A percentile compares a stretch with the other conserved stretches of the same genome.
phyloP scores from a whole-genome alignment of 2,329 filamentous ascomycete genomes.

The Calonectria hongkongensis region DNA sequence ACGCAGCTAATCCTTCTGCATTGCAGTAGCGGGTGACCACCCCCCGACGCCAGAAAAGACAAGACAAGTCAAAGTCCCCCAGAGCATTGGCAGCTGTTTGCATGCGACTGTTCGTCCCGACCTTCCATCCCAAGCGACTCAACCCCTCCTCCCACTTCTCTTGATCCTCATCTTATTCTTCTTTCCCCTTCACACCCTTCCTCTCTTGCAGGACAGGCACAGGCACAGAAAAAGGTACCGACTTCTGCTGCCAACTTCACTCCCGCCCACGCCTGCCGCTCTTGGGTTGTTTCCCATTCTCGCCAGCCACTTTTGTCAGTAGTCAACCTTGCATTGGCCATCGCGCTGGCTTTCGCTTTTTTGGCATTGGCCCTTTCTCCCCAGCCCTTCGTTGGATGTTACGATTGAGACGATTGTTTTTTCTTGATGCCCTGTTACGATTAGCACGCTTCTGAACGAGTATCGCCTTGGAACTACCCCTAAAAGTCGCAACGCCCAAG shows the following conservation, averaged over 20 bases:
- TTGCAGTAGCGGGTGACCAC: slow-evolving; percentile 56
- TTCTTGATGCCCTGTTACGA: slow-evolving; percentile 57
- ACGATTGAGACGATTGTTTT: slow-evolving; percentile 52
- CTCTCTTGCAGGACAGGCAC: slow-evolving; percentile 26
- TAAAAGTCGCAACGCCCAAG: slow-evolving; percentile 17
- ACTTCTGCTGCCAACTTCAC: slow-evolving; percentile 29
- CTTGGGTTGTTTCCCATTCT: slow-evolving; percentile 20
- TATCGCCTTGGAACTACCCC: slow-evolving; percentile 36
- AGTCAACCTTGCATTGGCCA: slow-evolving; percentile 11
- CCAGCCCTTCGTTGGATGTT: slow-evolving; percentile 42
- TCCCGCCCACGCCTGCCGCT: slow-evolving; percentile 22
- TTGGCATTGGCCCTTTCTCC: slow-evolving; percentile 24
- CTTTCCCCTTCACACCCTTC: slow-evolving; percentile 21
- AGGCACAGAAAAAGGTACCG: slow-evolving; percentile 20
- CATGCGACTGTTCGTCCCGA: slow-evolving; percentile 45
- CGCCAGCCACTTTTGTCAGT: slow-evolving; percentile 27
- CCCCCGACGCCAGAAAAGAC: slow-evolving; percentile 43
- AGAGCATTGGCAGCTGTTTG: slow-evolving; percentile 47
- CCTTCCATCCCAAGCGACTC: slow-evolving; percentile 35
- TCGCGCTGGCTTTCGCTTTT: slow-evolving; percentile 27
- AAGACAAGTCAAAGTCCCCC: slow-evolving; percentile 42
- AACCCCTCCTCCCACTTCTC: slow-evolving; percentile 36
- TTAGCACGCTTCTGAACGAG: slow-evolving; percentile 51
- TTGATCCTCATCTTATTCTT: slow-evolving; percentile 31
- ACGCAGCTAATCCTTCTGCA: slow-evolving; percentile 58